A percentile compares a stretch with the other conserved stretches of the same genome.
Conservation (phyloP, 1,284 basidiomycete species). For the Omphalotus olearius region DNA sequence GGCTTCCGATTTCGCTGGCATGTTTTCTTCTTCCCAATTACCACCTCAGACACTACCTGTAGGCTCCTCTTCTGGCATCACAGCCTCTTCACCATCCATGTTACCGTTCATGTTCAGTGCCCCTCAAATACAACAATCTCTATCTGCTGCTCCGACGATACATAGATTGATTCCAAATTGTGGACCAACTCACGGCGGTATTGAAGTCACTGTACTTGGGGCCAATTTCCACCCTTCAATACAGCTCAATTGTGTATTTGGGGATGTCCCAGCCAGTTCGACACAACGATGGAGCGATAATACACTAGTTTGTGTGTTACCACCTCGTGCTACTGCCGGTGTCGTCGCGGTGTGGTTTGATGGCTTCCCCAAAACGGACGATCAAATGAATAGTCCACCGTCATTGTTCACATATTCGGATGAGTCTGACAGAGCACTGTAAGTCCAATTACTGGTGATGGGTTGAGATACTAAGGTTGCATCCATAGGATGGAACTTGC, state of each 20-base stretch:
- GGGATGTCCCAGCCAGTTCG: slow-evolving; percentile 75
- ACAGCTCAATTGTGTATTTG: slow-evolving; percentile 81
- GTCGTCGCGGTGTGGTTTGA: slow-evolving; percentile 89
- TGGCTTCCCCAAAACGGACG: slow-evolving; percentile 59
- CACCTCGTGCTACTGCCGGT: slow-evolving; percentile 79
- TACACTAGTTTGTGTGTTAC: slow-evolving; percentile 89
- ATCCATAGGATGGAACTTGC: slow-evolving; percentile 84
- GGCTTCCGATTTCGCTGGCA: slow-evolving; percentile 6
- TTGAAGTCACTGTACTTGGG: slow-evolving; percentile 93
- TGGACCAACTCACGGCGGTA: slow-evolving; percentile 91
- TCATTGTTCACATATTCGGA: slow-evolving; percentile 88
- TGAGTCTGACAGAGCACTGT: slow-evolving; percentile 84
- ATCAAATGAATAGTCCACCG: slow-evolving; percentile 41
- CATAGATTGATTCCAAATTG: slow-evolving; percentile 87
- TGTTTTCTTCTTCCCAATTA: background rate
- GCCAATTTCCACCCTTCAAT: slow-evolving; percentile 78
- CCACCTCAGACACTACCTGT: background rate
- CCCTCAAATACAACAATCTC: slow-evolving; percentile 20
- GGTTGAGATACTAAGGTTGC: slow-evolving; percentile 17
- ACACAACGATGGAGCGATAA: slow-evolving; percentile 93
- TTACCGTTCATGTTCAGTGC: slow-evolving; percentile 21
- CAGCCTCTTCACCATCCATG: slow-evolving; percentile 16
- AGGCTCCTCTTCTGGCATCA: background rate
- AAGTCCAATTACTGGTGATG: slow-evolving; percentile 30
- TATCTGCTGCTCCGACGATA: slow-evolving; percentile 53